phyloP scores from a whole-genome alignment of 2,329 filamentous ascomycete genomes.

The Diaporthe capsici region DNA sequence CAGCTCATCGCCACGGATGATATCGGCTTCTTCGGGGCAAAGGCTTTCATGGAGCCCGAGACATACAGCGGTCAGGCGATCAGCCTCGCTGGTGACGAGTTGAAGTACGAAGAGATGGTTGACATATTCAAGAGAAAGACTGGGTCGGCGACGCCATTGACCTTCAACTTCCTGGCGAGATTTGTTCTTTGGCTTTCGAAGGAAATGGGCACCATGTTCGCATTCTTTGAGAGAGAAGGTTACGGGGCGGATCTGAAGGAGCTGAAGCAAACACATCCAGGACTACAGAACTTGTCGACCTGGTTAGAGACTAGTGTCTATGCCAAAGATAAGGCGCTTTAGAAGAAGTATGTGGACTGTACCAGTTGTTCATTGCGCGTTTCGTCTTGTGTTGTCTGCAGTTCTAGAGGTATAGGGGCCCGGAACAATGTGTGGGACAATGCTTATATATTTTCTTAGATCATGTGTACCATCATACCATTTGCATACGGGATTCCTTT shows the following conservation, averaged over 20 bases:
- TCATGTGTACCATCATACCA: no score
- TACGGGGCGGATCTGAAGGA: background rate
- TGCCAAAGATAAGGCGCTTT: no score
- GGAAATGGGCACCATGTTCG: conserved; percentile 14
- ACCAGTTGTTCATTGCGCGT: no score
- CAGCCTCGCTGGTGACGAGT: conserved; percentile 60
- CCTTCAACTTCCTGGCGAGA: background rate
- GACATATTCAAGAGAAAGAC: conserved; percentile 48
- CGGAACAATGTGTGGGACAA: no score
- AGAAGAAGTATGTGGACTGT: no score
- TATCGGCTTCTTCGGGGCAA: conserved; percentile 61
- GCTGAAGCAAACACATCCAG: background rate
- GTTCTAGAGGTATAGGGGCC: no score
- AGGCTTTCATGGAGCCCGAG: conserved; percentile 57
- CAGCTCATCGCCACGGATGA: conserved; percentile 59
- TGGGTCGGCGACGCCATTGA: conserved; percentile 39
- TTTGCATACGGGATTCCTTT: no score
- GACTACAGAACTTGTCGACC: background rate
- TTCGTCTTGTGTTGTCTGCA: no score
- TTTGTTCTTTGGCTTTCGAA: background rate
- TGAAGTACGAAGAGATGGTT: conserved; percentile 53
- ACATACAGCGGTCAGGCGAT: conserved; percentile 55
- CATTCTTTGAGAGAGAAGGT: conserved; percentile 2
- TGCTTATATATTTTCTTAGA: no score
- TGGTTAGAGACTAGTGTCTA: background rate